Conservation (phyloP, 805 yeast genomes). For the Myxozyma nipponensis region DNA sequence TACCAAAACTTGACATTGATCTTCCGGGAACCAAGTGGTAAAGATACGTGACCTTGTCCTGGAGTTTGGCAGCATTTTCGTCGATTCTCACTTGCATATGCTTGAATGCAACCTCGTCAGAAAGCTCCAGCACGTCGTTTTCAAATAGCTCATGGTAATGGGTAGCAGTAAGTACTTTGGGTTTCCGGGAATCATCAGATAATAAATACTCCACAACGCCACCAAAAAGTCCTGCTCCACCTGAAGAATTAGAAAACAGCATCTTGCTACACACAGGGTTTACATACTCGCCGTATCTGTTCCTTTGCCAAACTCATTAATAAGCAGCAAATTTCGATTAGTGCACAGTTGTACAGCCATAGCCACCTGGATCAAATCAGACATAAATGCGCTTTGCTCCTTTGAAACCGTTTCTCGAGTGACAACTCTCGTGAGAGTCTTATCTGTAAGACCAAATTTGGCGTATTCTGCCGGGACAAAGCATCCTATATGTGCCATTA, state of each 20-base stretch:
- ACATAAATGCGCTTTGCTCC: conserved; percentile 47
- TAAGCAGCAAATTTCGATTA: conserved; percentile 42
- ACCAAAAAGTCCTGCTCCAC: conserved; percentile 46
- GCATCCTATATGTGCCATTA: conserved; percentile 53
- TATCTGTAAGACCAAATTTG: conserved; percentile 47
- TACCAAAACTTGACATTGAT: conserved; percentile 22
- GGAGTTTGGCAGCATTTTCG: conserved; percentile 1
- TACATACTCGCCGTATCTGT: conserved; percentile 42
- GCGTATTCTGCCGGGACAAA: conserved; percentile 51
- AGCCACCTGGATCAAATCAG: conserved; percentile 47
- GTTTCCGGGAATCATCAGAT: conserved; percentile 12
- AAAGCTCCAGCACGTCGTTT: neutral
- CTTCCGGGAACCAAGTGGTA: conserved; percentile 13
- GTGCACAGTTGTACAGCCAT: conserved; percentile 44
- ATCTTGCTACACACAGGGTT: no score
- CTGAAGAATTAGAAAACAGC: neutral
- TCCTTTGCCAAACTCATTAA: conserved; percentile 57
- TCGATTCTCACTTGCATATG: conserved; percentile 38
- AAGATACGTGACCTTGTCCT: conserved; percentile 21
- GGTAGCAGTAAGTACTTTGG: conserved; percentile 41
- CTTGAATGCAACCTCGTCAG: conserved; percentile 35
- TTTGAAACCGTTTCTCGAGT: conserved; percentile 42
- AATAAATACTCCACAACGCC: conserved; percentile 37
- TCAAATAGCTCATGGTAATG: conserved; percentile 41
- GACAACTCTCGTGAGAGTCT: conserved; percentile 45